Percentiles rank a stretch among this genome's conserved stretches.
Conservation (phyloP, 345 rosid species). For the Cardiospermum halicacabum region DNA sequence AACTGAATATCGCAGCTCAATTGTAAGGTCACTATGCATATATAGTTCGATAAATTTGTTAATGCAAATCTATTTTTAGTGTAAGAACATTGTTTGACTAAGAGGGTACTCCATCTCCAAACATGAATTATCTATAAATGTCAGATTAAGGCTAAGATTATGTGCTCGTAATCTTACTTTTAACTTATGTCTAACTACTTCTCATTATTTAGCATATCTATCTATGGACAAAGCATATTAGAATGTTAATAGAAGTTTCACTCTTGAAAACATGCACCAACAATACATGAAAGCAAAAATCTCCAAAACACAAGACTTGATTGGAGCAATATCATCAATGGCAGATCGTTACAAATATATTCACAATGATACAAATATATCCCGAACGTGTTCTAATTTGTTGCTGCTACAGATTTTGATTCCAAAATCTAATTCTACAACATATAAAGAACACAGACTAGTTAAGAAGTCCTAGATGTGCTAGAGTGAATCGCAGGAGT, state of each 20-base stretch:
- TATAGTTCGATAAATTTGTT: not conserved
- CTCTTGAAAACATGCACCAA: too few species aligned
- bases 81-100: not conserved
- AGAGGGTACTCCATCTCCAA: not conserved
- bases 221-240: too few species aligned
- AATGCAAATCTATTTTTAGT: not conserved
- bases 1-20: constrained; percentile 14
- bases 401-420: not conserved
- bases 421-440: not conserved
- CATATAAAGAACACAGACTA: constrained; percentile 8
- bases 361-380: constrained; percentile 1
- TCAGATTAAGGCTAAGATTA: too few species aligned
- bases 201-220: too few species aligned
- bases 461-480: constrained; percentile 14
- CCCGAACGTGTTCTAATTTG: not conserved
- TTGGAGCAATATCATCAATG: not conserved
- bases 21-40: constrained; percentile 3
- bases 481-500: constrained; percentile 44
- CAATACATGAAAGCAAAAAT: too few species aligned
- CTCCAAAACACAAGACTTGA: too few species aligned
- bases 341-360: not conserved
- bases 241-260: too few species aligned
- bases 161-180: too few species aligned
- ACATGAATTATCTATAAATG: too few species aligned
- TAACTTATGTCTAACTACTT: too few species aligned